Evolutionary conservation across 2,329 filamentous ascomycete genomes (phyloP).

Genomic region (Verticillium tricorpus): DNA sequence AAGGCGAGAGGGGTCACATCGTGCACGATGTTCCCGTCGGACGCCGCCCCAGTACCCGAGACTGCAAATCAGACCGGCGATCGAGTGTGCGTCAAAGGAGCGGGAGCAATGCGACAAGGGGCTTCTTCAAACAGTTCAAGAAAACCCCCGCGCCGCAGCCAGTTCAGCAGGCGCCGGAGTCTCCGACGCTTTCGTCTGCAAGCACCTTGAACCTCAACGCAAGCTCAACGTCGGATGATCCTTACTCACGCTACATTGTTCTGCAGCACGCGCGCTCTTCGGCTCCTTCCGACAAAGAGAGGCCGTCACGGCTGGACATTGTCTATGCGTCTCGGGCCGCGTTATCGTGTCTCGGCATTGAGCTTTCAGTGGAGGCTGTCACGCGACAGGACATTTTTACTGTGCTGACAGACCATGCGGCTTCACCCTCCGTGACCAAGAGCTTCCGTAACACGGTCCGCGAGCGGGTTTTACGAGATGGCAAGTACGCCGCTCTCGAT

Average conservation of each 20-base stretch:
- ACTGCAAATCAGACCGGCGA: conserved; percentile 8
- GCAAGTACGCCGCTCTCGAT: conserved; percentile 28
- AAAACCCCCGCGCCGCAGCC: conserved; percentile 5
- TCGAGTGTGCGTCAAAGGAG: conserved; percentile 8
- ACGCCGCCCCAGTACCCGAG: conserved; percentile 6
- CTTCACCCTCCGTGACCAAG: conserved; percentile 36
- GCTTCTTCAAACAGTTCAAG: conserved; percentile 30
- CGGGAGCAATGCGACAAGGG: conserved; percentile 15
- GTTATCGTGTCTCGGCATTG: conserved; percentile 39
- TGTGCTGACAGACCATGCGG: conserved; percentile 43
- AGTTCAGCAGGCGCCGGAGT: not conserved
- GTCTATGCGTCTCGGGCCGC: conserved; percentile 42
- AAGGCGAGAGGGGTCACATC: conserved; percentile 3
- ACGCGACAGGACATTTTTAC: conserved; percentile 49
- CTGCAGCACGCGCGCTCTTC: conserved; percentile 19
- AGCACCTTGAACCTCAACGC: not conserved
- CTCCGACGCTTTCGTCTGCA: not conserved
- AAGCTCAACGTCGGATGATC: not conserved
- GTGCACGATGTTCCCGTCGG: conserved; percentile 1
- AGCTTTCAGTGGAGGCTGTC: conserved; percentile 23
- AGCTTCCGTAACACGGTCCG: conserved; percentile 40
- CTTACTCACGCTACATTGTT: conserved; percentile 26
- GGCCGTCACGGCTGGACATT: conserved; percentile 30
- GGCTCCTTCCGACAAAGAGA: conserved; percentile 17
- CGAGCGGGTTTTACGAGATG: conserved; percentile 29